Conservation (phyloP, 192 early-diverging fungal genomes). For the Coemansia sp. region DNA sequence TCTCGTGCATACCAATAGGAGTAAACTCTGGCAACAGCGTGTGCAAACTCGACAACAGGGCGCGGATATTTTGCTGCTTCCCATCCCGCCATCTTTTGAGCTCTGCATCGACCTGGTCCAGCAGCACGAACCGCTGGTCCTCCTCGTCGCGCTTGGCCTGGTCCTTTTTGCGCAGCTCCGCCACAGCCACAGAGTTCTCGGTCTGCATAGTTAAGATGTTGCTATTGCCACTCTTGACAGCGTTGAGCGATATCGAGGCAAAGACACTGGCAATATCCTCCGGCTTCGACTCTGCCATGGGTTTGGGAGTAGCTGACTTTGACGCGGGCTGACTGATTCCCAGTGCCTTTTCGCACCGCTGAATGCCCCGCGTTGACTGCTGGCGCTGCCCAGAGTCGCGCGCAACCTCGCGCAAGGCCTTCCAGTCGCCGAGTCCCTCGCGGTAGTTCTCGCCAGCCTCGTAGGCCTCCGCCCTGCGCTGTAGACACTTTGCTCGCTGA, state of each 20-base stretch:
- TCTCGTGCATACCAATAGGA: conserved; percentile 78
- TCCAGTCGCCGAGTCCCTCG: conserved; percentile 69
- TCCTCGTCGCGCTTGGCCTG: conserved; percentile 75
- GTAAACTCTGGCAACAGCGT: conserved; percentile 86
- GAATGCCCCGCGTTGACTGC: conserved; percentile 59
- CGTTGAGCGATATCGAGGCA: conserved; percentile 44
- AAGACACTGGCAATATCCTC: conserved; percentile 49
- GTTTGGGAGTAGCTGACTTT: conserved; percentile 7
- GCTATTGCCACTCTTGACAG: conserved; percentile 31
- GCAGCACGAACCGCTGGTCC: conserved; percentile 70
- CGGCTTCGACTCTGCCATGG: conserved; percentile 8
- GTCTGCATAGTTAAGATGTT: conserved; percentile 27
- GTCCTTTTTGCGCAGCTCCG: conserved; percentile 75
- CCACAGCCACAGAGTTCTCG: conserved; percentile 61
- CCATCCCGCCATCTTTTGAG: conserved; percentile 79
- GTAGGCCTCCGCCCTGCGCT: conserved; percentile 77
- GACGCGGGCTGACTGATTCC: conserved; percentile 31
- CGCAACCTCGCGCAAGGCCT: conserved; percentile 41
- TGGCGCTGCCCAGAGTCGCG: conserved; percentile 32
- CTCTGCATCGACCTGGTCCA: conserved; percentile 79
- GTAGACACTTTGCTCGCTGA: conserved; percentile 76
- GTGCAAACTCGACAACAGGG: conserved; percentile 78
- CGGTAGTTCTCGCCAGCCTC: conserved; percentile 84
- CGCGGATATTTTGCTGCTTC: conserved; percentile 91
- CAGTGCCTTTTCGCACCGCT: conserved; percentile 62